Evolutionary conservation across 306 rosid species (phyloP), one percentile per base, ranked within the genome.

Genomic region (Macrotyloma uniflorum): DNA sequence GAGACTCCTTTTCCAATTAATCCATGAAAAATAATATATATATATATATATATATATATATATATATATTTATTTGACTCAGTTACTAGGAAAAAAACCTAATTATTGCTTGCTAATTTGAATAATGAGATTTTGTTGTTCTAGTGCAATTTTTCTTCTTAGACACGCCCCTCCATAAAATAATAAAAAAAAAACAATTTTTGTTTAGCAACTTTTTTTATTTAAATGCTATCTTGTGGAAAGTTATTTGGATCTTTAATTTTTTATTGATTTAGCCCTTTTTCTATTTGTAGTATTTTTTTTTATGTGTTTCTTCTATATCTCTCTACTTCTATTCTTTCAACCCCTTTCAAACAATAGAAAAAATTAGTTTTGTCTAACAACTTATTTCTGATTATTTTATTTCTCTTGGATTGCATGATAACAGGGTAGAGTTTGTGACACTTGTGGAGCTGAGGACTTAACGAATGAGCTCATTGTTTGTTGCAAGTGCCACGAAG

Each of bases 361-460:
- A n/a, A n/a, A n/a, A n/a, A n/a, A n/a, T n/a, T n/a, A n/a, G n/a
- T n/a, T 50, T 0, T 18, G 5, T 54, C 36, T 22, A 22, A 53
- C 24, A 8, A 26, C 19, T 22, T 10, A 18, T 69, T 64, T 51
- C 9, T 30, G 33, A 5, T 75, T 40, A 57, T 14, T 16, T 78
- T 22, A 42, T 67, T 51, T 53, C 16, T 16, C 61, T 40, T 46
- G 63, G 19, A 8, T 76, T 20, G 67, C 64, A 62, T 43, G 18
- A 75, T 43, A 67, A 15, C 85, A 87, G 87, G 47, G 49, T 43
- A 82, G 24, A 63, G 77, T 77, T 49, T 87, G 88, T 59, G 87
- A 80, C 77, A 79, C 72, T 4, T 80, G 88, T 36, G 87, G 88
- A 51, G 81, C 43, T 63, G n/a, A 9, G 16, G 85, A 85, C 2